Percentiles rank a stretch among this genome's conserved stretches.
These are phyloP conservation scores for Trypanosoma lewisi DNA, from an alignment of 208 protist species.

Conservation along the genomic window DNA sequence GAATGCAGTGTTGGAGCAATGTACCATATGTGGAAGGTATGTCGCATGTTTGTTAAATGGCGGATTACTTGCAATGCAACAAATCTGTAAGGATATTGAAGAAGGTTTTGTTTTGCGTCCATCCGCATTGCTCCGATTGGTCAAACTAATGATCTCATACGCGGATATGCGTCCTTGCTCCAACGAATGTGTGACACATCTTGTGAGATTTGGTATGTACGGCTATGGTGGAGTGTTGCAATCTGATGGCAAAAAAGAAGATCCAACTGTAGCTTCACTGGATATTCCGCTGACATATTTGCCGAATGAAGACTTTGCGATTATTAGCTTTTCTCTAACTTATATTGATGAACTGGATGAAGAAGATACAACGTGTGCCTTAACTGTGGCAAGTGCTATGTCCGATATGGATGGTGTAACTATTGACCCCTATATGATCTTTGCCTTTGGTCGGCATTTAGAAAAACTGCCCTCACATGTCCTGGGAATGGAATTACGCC, in stretches of 20 bases:
- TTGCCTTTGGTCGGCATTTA: conserved; percentile 63
- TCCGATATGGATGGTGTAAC: conserved; percentile 64
- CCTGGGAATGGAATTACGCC: conserved; percentile 65
- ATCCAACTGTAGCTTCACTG: conserved; percentile 35
- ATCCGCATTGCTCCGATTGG: conserved; percentile 47
- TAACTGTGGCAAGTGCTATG: conserved; percentile 77
- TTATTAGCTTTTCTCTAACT: conserved; percentile 52
- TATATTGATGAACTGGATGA: conserved; percentile 41
- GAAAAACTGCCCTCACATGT: conserved; percentile 29
- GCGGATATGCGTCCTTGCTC: conserved; percentile 45
- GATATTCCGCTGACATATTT: conserved; percentile 23
- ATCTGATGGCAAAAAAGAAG: conserved; percentile 25
- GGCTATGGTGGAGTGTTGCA: conserved; percentile 69
- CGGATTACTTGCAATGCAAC: conserved; percentile 39
- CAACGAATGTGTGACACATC: conserved; percentile 54
- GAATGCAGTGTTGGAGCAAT: conserved; percentile 18
- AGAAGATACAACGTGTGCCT: conserved; percentile 72
- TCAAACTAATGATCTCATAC: conserved; percentile 36
- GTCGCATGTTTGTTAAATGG: conserved; percentile 35
- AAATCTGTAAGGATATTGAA: conserved; percentile 50
- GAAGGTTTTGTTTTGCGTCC: conserved; percentile 15
- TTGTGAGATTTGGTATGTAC: conserved; percentile 68
- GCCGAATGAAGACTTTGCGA: conserved; percentile 46
- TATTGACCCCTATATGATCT: conserved; percentile 88
- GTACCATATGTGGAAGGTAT: conserved; percentile 51